These are phyloP conservation scores for Sporothrix brasiliensis DNA, from an alignment of 2,329 filamentous ascomycete species.

Conservation along the genomic window DNA sequence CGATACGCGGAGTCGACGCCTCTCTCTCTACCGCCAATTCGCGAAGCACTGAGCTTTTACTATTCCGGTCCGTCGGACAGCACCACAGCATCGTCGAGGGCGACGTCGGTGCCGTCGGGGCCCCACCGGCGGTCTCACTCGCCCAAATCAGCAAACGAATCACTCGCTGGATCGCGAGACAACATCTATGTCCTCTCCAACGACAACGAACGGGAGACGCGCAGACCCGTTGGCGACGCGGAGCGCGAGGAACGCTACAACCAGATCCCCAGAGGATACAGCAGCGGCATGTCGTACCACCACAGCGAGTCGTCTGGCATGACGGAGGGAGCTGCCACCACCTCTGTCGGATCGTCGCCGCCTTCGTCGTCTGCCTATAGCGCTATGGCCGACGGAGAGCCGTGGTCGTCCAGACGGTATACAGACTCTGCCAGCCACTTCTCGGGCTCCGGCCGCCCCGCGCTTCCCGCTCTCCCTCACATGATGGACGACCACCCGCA, in stretches of 20 bases:
- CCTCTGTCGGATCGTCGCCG: constrained; percentile 17
- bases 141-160: constrained; percentile 7
- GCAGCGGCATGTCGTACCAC: constrained; percentile 10
- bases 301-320: background rate
- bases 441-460: background rate
- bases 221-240: background rate
- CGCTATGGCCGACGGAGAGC: constrained; percentile 5
- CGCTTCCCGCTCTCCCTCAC: background rate
- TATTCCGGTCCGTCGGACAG: background rate
- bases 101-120: background rate
- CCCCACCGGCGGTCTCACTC: background rate
- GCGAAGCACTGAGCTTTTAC: constrained; percentile 12
- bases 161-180: background rate
- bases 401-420: background rate
- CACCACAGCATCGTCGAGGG: constrained; percentile 12
- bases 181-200: constrained; percentile 13
- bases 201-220: constrained; percentile 14
- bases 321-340: background rate
- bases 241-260: constrained; percentile 16
- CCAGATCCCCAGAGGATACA: constrained; percentile 16
- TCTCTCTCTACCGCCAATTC: constrained; percentile 4
- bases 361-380: constrained; percentile 17
- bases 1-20: background rate
- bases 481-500: background rate
- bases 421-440: background rate